Conservation (phyloP, 2,329 filamentous ascomycete genomes). For the Leptographium procerum region DNA sequence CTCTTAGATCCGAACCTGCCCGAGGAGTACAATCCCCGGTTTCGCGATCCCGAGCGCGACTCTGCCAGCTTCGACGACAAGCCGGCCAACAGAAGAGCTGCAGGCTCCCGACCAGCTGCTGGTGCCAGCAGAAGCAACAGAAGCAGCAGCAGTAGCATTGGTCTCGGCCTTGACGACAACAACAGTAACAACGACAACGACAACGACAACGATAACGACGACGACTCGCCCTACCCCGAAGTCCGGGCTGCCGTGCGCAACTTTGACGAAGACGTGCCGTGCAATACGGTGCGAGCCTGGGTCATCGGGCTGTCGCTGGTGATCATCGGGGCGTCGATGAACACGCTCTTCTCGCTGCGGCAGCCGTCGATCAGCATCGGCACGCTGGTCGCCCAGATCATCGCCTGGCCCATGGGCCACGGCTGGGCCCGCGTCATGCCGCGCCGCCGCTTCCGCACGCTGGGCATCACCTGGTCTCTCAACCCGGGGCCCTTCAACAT, state of each 20-base stretch:
- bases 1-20: constrained; percentile 43
- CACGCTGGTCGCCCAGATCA: constrained; percentile 50
- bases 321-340: constrained; percentile 46
- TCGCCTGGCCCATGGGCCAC: constrained; percentile 52
- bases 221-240: constrained; percentile 56
- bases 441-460: constrained; percentile 32
- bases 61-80: neutral
- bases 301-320: constrained; percentile 47
- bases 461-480: constrained; percentile 44
- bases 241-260: constrained; percentile 53
- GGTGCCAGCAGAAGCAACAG: too few species aligned
- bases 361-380: constrained; percentile 50
- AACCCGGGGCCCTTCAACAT: constrained; percentile 60
- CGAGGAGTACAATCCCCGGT: constrained; percentile 26
- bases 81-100: constrained; percentile 11
- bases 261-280: constrained; percentile 53
- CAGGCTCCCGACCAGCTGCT: too few species aligned
- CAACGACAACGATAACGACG: constrained; percentile 20
- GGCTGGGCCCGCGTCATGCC: constrained; percentile 49
- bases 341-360: constrained; percentile 53
- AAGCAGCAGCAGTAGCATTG: too few species aligned
- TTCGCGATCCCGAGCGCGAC: constrained; percentile 10
- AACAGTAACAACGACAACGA: constrained; percentile 23
- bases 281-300: constrained; percentile 57
- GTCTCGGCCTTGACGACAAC: constrained; percentile 9